Evolutionary conservation across 208 protist genomes (phyloP), one percentile per base, ranked within the genome.

Genomic region (Leishmania gerbilli): DNA sequence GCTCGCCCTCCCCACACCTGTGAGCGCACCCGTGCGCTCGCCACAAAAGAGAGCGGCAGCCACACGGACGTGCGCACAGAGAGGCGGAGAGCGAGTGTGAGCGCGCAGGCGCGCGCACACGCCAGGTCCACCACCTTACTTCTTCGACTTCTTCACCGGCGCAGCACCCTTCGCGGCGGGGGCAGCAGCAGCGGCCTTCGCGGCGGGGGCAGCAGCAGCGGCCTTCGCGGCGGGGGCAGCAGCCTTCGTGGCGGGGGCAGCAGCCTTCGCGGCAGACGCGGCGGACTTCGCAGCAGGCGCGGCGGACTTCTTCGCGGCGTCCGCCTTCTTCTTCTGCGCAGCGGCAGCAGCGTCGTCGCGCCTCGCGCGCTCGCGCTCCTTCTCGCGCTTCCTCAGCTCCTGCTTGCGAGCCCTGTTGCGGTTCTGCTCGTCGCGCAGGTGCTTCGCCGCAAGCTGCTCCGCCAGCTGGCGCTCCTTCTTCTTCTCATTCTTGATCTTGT

Each of bases 401-500:
- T 90, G 85, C 89, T 90, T 93, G 77, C 87, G 89, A 49, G 90
- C 84, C 83, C 90, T 92, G 81, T 88, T 86, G 90, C 91, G 91
- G 90, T 94, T 87, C 83, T 89, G 87, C 81, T 91, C 86, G 75
- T 91, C 88, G 89, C 93, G 93, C 68, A 56, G 76, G 78, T 81
- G 88, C 89, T 95, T 95, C 77, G 90, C 93, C 24, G 87, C 81
- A 71, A 95, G 83, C 88, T 95, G 92, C 83, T 99, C 98, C 79
- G 95, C 96, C 31, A 99, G 85, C 85, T 94, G 86, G 90, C 99
- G 98, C 85, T 98, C 96, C 87, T 98, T 97, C 78, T 92, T 87
- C 90, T 98, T 94, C 89, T 99, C 98, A 81, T 97, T 98, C 96
- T 99, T 99, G 81, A 95, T 94, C 91, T 98, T 99, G 93, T 98